Evolutionary conservation across 83 land plant species (phyloP).

Genomic region (Diphasiastrum complanatum): DNA sequence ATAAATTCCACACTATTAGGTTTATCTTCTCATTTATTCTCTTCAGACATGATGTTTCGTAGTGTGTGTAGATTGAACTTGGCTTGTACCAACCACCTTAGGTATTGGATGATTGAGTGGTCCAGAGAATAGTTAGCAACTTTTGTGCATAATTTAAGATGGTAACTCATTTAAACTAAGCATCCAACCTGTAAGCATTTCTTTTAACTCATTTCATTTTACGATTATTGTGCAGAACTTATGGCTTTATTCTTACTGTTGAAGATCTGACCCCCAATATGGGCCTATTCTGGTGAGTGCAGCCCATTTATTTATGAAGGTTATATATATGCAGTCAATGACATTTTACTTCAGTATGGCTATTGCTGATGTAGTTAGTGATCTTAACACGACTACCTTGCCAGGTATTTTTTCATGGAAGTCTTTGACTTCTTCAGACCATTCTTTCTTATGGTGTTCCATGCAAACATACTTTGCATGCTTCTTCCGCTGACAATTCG

Average conservation of each 20-base stretch:
- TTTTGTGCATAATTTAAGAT: too few relatives aligned
- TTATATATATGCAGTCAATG: constrained; percentile 2
- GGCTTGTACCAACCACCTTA: too few relatives aligned
- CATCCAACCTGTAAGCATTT: background rate
- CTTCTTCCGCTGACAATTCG: constrained; percentile 72
- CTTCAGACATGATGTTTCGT: too few relatives aligned
- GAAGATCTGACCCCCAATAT: constrained; percentile 83
- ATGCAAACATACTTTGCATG: constrained; percentile 80
- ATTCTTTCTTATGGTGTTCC: constrained; percentile 85
- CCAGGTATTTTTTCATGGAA: constrained; percentile 94
- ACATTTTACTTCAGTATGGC: background rate
- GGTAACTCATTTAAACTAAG: too few relatives aligned
- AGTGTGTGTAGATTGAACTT: too few relatives aligned
- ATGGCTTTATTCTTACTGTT: constrained; percentile 76
- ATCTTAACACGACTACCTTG: background rate
- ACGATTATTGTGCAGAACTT: constrained; percentile 53
- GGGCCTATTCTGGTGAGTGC: constrained; percentile 77
- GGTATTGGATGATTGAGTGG: too few relatives aligned
- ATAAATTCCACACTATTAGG: too few relatives aligned
- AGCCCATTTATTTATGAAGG: background rate
- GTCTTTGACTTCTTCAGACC: constrained; percentile 81
- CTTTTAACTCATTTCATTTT: background rate
- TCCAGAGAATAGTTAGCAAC: too few relatives aligned
- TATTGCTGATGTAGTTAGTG: background rate
- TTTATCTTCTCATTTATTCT: too few relatives aligned